Base-by-base conservation (phyloP, 2,329 filamentous ascomycete species). In the Polychaeton citri region DNA sequence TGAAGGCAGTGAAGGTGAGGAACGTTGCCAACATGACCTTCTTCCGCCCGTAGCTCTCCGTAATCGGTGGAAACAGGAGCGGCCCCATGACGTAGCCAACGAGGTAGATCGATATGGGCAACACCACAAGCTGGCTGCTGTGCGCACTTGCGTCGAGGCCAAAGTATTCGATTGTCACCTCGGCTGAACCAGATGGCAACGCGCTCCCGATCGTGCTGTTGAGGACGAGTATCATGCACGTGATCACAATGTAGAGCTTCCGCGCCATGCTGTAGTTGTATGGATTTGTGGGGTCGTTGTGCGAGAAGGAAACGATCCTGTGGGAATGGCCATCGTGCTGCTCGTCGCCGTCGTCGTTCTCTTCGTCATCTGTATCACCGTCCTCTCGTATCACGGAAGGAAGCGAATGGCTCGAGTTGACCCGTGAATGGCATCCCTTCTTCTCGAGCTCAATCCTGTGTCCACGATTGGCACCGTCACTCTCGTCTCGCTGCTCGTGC, bases 131-230 rank as follows among this genome's bases (percentile, higher is more conserved):
- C 24, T 28, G 12, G 12, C 15, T 10, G 24, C 15, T 15, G 33
- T 54, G 52, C 12, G 53, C 55, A 36, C 64, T 50, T 20, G 58
- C 55, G 0, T 66, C 67, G 38, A 80, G 58, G 35, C 64, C 50
- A 58, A 77, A 83, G 44, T 77, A 64, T 3, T 57, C 51, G 2
- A 67, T 60, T 32, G 81, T 77, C 35, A 64, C 68, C 2, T 69
- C 64, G 2, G 75, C 66, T 10, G 74, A 73, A 53, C 78, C 78
- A 37, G 74, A 73, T 1, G 78, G 74, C 4, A 83, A 62, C 0
- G 75, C 65, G 30, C 72, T 79, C 2, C 71, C 72, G 58, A 82
- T 72, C 7, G 78, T 81, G 18, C 70, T 75, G 53, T 83, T 83
- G 51, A 80, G 63, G 30, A 81, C 75, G 36, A 69, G 64, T 43